phyloP scores from a whole-genome alignment of 306 rosid genomes.

The Cajanus cajan region DNA sequence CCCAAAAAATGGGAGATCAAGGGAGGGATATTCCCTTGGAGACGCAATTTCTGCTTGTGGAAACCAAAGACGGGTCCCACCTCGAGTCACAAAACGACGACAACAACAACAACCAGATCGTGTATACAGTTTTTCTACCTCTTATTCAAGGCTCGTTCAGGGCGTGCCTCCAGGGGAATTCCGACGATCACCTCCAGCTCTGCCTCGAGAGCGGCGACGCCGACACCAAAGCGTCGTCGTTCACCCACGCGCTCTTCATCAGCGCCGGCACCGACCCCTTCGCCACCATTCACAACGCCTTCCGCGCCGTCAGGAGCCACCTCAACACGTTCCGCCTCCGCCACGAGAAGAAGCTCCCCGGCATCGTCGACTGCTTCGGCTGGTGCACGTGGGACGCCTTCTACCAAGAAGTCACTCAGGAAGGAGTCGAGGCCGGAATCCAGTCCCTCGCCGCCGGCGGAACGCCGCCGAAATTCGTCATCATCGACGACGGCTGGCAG shows the following conservation, averaged over 20 bases:
- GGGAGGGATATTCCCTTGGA: conserved; percentile 78
- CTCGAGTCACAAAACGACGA: conserved; percentile 43
- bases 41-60: conserved; percentile 79
- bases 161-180: conserved; percentile 71
- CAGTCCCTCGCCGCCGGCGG: conserved; percentile 60
- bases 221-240: conserved; percentile 63
- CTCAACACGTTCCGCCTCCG: conserved; percentile 72
- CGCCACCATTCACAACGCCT: conserved; percentile 52
- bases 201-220: conserved; percentile 84
- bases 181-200: conserved; percentile 59
- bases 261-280: conserved; percentile 82
- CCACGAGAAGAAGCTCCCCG: conserved; percentile 85
- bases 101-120: conserved; percentile 43
- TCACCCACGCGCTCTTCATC: conserved; percentile 53
- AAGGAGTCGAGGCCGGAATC: conserved; percentile 75
- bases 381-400: conserved; percentile 99
- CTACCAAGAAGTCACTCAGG: conserved; percentile 81
- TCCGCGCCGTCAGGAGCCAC: conserved; percentile 53
- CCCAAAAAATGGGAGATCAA: conserved; percentile 81
- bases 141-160: conserved; percentile 76
- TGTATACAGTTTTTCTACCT: conserved; percentile 80
- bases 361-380: conserved; percentile 66
- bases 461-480: conserved; percentile 77
- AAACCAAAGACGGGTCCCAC: conserved; percentile 72
- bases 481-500: conserved; percentile 95